Evolutionary conservation across 768 basidiomycete species (phyloP).

Genomic region (Astraeus odoratus): DNA sequence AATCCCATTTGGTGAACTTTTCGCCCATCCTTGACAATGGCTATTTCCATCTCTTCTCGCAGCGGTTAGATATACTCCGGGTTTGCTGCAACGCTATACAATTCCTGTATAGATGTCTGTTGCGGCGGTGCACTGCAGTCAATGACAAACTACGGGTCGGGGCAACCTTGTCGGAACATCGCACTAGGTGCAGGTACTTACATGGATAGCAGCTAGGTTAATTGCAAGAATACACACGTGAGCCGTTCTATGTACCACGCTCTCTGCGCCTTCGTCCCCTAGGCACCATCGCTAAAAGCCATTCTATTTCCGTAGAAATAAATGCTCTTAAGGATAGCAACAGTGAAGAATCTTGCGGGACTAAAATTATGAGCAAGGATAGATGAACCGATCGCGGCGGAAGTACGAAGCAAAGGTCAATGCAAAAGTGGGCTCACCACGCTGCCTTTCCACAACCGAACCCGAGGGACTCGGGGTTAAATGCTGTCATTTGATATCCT

Average conservation of each 20-base stretch:
- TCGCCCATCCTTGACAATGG: slow-evolving; percentile 23
- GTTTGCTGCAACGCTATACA: slow-evolving; percentile 30
- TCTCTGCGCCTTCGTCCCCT: neutral
- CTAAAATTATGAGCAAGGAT: no score
- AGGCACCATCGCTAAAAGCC: neutral
- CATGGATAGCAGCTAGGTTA: slow-evolving; percentile 9
- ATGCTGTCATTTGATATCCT: no score
- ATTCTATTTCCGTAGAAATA: neutral
- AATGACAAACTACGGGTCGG: neutral
- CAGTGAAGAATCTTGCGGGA: no score
- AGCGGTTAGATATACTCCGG: slow-evolving; percentile 30
- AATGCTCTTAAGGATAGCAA: no score
- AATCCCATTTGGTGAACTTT: slow-evolving; percentile 22
- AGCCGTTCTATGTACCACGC: neutral
- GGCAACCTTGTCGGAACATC: neutral
- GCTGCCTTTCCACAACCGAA: no score
- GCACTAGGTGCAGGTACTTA: slow-evolving; percentile 3
- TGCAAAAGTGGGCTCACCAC: no score
- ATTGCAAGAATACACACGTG: neutral
- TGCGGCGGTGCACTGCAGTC: no score
- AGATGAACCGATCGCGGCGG: no score
- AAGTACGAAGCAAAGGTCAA: no score
- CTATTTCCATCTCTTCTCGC: slow-evolving; percentile 31
- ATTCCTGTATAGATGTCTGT: slow-evolving; percentile 28
- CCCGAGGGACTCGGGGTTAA: no score